These are phyloP conservation scores for Erodium moschatum DNA, from an alignment of 441 rosid species.

Conservation along the genomic window DNA sequence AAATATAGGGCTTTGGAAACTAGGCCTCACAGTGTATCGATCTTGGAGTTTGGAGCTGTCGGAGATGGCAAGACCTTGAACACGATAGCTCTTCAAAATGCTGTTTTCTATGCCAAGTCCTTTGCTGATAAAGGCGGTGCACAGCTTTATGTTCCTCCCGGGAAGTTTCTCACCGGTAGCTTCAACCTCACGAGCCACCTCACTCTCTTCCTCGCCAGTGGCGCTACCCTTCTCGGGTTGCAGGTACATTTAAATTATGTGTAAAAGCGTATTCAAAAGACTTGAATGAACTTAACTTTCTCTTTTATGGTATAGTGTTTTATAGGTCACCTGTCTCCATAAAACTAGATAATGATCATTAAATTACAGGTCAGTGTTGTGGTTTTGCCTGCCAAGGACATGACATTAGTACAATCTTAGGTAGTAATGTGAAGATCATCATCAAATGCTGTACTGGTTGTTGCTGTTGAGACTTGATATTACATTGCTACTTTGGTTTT, in stretches of 20 bases:
- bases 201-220: constrained; percentile 81
- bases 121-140: constrained; percentile 97
- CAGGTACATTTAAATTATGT: constrained; percentile 36
- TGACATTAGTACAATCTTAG: neutral
- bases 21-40: constrained; percentile 90
- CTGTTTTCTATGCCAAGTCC: constrained; percentile 84
- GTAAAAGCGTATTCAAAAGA: neutral
- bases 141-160: constrained; percentile 85
- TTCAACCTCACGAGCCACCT: constrained; percentile 92
- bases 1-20: constrained; percentile 42
- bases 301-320: neutral
- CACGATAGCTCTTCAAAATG: constrained; percentile 84
- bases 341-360: neutral
- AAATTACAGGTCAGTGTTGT: neutral
- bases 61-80: constrained; percentile 82
- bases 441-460: neutral
- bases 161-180: constrained; percentile 87
- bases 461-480: neutral
- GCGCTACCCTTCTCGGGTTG: constrained; percentile 77
- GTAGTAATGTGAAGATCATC: neutral
- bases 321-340: neutral
- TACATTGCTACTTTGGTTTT: too few species aligned
- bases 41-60: constrained; percentile 83
- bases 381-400: neutral
- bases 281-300: neutral